phyloP scores from a whole-genome alignment of 495 filamentous ascomycete species.

The Achaetomiella virescens region DNA sequence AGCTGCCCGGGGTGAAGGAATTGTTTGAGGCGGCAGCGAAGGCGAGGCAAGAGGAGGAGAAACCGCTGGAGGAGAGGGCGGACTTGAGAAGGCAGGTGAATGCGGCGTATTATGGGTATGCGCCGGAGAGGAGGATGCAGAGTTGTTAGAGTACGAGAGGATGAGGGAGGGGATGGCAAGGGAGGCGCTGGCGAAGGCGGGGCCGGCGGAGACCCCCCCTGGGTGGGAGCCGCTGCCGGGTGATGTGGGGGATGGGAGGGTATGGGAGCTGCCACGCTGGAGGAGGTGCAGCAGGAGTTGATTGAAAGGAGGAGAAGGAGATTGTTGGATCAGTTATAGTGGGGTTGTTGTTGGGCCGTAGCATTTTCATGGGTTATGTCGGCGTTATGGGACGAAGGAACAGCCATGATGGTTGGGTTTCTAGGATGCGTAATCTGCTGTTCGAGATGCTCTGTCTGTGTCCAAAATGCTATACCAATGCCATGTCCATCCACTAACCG shows the following conservation, averaged over 20 bases:
- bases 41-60: conserved; percentile 46
- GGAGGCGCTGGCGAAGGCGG: conserved; percentile 47
- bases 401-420: background rate
- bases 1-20: conserved; percentile 94
- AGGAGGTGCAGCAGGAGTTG: conserved; percentile 90
- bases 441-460: background rate
- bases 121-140: conserved; percentile 87
- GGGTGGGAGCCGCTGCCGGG: conserved; percentile 85
- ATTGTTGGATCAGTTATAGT: conserved; percentile 57
- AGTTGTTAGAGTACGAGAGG: conserved; percentile 72
- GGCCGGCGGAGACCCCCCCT: conserved; percentile 37
- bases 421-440: background rate
- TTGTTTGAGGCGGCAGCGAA: conserved; percentile 77
- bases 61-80: conserved; percentile 50
- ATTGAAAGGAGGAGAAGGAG: conserved; percentile 77
- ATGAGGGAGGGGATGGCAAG: conserved; percentile 76
- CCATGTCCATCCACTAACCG: too few species aligned
- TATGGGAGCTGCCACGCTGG: conserved; percentile 80
- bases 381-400: conserved; percentile 16
- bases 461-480: too few species aligned
- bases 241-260: conserved; percentile 72
- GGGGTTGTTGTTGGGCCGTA: conserved; percentile 1
- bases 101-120: conserved; percentile 94
- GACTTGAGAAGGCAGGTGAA: conserved; percentile 82
- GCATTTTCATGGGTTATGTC: conserved; percentile 22